Base-by-base conservation (phyloP, 495 filamentous ascomycete genomes). In the Penicillium parvum region DNA sequence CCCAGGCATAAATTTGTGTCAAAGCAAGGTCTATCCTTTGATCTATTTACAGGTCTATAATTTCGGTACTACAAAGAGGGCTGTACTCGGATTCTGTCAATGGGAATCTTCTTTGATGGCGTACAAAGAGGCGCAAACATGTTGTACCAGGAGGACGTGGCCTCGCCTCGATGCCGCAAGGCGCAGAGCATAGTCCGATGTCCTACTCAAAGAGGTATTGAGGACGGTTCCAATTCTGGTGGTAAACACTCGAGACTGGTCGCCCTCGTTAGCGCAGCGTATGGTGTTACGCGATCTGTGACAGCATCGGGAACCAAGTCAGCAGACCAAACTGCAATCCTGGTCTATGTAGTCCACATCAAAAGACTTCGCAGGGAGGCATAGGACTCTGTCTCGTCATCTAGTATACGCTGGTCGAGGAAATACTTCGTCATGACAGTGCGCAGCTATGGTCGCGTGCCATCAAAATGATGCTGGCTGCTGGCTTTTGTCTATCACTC, bases 401-500 rank as follows among this genome's bases (percentile, higher is more conserved):
- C 72, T 35, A 75, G 49, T 57, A 72, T 71, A 1, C 71, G 75
- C 18, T 75, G 74, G 36, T 72, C 61, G 14, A 76, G 62, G 14
- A 74, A 59, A 50, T 78, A 71, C 42, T 67, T 65, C 32, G 55
- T 66, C 14, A 76, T 49, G 4, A 52, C 49, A 30, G 69, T 69
- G n/a, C 66, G 40, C 3, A 51, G 43, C 18, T 51, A 0, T 64
- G 63, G 40, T 77, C 72, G n/a, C 72, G 59, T 10, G 69, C 72
- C 45, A 73, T 49, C 20, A 77, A 43, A 3, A 63, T 56, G 10
- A 73, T 48, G 1, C 50, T 60, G 2, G 74, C 64, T 0, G 73
- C 64, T 11, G 75, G 46, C 41, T 63, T 5, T 74, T 76, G 25
- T 83, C 81, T 42, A 77, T 70, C 18, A 84, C 75, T 6, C 77